Evolutionary conservation across 1,139 yeast genomes (phyloP), one percentile per base, ranked within the genome.

Genomic region (Lodderomyces jiufengensis): DNA sequence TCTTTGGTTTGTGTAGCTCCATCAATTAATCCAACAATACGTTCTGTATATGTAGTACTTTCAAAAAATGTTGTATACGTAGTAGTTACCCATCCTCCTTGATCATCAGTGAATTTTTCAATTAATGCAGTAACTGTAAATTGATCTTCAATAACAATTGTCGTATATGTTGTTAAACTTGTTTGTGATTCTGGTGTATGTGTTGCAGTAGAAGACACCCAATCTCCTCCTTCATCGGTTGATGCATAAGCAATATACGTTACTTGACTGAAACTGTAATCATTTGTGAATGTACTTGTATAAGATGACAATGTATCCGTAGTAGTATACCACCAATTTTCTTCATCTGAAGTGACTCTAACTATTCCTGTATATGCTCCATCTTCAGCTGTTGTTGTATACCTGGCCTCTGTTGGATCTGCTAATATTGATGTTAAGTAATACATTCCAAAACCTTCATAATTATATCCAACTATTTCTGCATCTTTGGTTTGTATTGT

Each of bases 261-360:
- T 5, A 7, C 20, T 18, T 18, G 20, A 5, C 7, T 7, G 7
- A 18, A 18, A 18, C 10, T 14, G 16, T 15, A 4, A 13, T 11
- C 9, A 13, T 4, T 13, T 5, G 29, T 27, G 7, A 5, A 18
- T 18, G 20, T 18, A 18, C 20, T 18, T 5, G 29, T 27, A 9
- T 27, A 27, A 4, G 29, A 11, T 9, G 29, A 14, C 5, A 27
- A n/a, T 5, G 10, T 15, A 10, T 27, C 29, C 8, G 29, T 27
- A 10, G 29, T 27, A 10, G 29, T 27, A 15, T 6, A 13, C 29
- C 29, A 27, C 29, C 29, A 27, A 15, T 27, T 27, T 14, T 27
- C 29, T 13, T 13, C 29, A 27, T 27, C 29, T 5, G 29, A 27
- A 6, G 16, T 27, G 10, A 27, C 29, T 15, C 15, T 27, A 15